Percentiles rank a stretch among this genome's conserved stretches.
These are phyloP conservation scores for Rutstroemia sp. DNA, from an alignment of 2,329 filamentous ascomycete genomes.

Conservation along the genomic window DNA sequence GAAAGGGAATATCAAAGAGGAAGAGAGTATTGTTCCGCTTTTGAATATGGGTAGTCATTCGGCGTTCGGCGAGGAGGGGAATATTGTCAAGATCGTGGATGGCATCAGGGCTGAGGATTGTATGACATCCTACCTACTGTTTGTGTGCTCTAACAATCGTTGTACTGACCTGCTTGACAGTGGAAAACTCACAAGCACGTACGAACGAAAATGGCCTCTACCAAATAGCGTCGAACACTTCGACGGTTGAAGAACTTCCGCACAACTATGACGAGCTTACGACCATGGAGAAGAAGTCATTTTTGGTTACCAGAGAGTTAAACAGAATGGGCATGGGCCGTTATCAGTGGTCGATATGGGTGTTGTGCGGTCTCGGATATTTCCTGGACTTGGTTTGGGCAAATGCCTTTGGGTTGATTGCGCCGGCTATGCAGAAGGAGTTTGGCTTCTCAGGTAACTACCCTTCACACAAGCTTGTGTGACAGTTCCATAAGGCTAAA, in stretches of 20 bases:
- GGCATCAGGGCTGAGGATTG: neutral
- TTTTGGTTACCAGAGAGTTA: constrained; percentile 15
- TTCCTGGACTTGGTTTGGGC: constrained; percentile 25
- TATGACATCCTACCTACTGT: neutral
- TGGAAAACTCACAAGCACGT: neutral
- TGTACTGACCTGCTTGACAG: neutral
- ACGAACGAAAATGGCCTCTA: neutral
- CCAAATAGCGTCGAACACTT: neutral
- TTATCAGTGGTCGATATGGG: constrained; percentile 26
- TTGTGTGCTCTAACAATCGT: neutral
- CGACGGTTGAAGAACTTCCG: neutral
- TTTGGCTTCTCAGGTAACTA: constrained; percentile 15
- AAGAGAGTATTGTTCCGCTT: constrained; percentile 3
- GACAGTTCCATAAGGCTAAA: neutral
- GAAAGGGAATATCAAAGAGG: neutral
- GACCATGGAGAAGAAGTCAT: constrained; percentile 14
- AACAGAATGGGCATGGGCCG: constrained; percentile 21
- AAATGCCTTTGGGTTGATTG: constrained; percentile 21
- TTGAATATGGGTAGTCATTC: neutral
- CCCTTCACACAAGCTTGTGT: neutral
- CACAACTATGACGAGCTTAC: neutral
- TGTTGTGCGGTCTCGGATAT: constrained; percentile 24
- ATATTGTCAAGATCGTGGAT: neutral
- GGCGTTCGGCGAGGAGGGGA: neutral
- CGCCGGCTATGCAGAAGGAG: constrained; percentile 17